Conservation (phyloP, 1,139 yeast species). For the Fermentozyma sake region DNA sequence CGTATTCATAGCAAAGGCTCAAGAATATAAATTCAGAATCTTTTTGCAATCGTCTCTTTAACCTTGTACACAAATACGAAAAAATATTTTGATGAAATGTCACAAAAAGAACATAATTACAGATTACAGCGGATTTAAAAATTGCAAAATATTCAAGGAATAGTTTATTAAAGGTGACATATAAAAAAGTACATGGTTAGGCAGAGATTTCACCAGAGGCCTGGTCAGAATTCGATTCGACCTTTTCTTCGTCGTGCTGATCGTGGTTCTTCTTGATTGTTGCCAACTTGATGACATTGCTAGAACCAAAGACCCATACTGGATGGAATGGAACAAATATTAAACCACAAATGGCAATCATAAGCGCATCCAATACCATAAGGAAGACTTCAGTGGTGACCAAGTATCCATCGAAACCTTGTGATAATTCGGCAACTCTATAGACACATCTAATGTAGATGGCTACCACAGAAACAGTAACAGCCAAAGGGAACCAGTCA, state of each 20-base stretch:
- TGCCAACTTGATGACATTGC: conserved; percentile 30
- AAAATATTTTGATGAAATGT: too few relatives aligned
- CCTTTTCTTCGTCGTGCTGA: conserved; percentile 6
- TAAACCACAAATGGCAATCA: conserved; percentile 49
- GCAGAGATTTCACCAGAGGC: too few relatives aligned
- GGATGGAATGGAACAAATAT: conserved; percentile 61
- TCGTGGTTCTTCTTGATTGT: conserved; percentile 31
- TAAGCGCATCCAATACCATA: conserved; percentile 71
- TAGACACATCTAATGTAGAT: conserved; percentile 74
- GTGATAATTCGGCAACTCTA: conserved; percentile 72
- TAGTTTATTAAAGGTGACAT: too few relatives aligned
- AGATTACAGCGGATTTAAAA: too few relatives aligned
- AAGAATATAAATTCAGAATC: too few relatives aligned
- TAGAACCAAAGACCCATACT: conserved; percentile 49
- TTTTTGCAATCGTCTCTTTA: background rate
- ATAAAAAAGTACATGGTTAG: too few relatives aligned
- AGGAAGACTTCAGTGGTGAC: conserved; percentile 69
- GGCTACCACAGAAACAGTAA: conserved; percentile 50
- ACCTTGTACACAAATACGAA: too few relatives aligned
- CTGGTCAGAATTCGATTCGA: too few relatives aligned
- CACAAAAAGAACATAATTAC: too few relatives aligned
- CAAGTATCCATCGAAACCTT: conserved; percentile 74
- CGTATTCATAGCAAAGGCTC: too few relatives aligned
- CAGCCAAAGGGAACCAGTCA: conserved; percentile 46
- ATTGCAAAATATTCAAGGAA: too few relatives aligned